Percentiles rank a stretch among this genome's conserved stretches.
These are phyloP conservation scores for Aspergillus oerlinghausenensis DNA, from an alignment of 2,329 filamentous ascomycete genomes.

Conservation along the genomic window DNA sequence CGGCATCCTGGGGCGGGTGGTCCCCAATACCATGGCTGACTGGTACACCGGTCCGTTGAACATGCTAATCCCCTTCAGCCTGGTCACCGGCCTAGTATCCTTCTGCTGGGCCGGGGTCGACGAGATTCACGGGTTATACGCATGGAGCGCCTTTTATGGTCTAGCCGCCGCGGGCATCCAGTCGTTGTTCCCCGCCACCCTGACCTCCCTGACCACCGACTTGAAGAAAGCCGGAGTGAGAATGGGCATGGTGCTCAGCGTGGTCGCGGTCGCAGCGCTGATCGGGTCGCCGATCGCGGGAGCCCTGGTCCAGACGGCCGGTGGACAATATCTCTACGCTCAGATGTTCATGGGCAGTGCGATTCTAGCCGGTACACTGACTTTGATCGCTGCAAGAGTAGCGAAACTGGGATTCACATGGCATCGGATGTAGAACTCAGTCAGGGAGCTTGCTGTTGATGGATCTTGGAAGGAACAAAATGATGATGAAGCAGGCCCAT, in stretches of 20 bases:
- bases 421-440: conserved; percentile 21
- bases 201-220: conserved; percentile 53
- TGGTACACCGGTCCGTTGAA: conserved; percentile 56
- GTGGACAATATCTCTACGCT: conserved; percentile 47
- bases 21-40: conserved; percentile 58
- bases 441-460: not conserved
- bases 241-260: conserved; percentile 54
- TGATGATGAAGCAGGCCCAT: not conserved
- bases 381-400: conserved; percentile 40
- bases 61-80: conserved; percentile 50
- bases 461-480: not conserved
- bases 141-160: conserved; percentile 61
- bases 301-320: conserved; percentile 44
- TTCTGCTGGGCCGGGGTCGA: conserved; percentile 58
- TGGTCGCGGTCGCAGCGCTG: conserved; percentile 51
- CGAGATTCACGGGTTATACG: conserved; percentile 51
- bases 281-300: conserved; percentile 54
- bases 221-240: conserved; percentile 51
- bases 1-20: conserved; percentile 54
- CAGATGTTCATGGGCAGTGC: conserved; percentile 49
- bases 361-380: conserved; percentile 41
- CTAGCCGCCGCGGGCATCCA: conserved; percentile 61
- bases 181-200: conserved; percentile 59
- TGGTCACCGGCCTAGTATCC: conserved; percentile 40
- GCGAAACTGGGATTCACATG: conserved; percentile 34